Evolutionary conservation across 2,329 filamentous ascomycete species (phyloP).

Genomic region (Cytospora leucostoma): DNA sequence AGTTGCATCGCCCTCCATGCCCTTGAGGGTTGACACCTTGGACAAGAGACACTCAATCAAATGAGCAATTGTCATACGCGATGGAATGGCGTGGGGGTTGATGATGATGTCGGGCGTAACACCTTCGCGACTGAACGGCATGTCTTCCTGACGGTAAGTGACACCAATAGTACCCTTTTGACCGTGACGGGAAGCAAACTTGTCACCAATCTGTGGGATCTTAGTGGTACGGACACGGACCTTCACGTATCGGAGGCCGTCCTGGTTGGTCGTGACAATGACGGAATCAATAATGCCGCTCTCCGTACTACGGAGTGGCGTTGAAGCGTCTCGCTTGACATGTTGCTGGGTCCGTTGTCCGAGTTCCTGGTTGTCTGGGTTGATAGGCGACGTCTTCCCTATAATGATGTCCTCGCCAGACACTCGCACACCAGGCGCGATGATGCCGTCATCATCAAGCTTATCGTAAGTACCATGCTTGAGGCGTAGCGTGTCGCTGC

Average conservation of each 20-base stretch:
- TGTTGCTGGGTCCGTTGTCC: slow-evolving; percentile 89
- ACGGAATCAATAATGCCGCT: slow-evolving; percentile 96
- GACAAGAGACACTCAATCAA: slow-evolving; percentile 98
- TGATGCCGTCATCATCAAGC: slow-evolving; percentile 92
- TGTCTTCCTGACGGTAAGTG: slow-evolving; percentile 95
- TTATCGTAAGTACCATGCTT: slow-evolving; percentile 98
- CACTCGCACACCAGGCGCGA: slow-evolving; percentile 90
- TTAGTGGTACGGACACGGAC: slow-evolving; percentile 97
- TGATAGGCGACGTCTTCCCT: slow-evolving; percentile 94
- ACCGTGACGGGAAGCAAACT: slow-evolving; percentile 98
- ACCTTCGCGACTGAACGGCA: slow-evolving; percentile 94
- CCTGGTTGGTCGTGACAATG: slow-evolving; percentile 88
- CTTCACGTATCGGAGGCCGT: slow-evolving; percentile 95
- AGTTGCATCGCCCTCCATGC: slow-evolving; percentile 94
- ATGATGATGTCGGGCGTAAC: slow-evolving; percentile 95
- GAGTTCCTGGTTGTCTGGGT: slow-evolving; percentile 88
- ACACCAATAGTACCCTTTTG: slow-evolving; percentile 99
- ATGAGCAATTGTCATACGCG: slow-evolving; percentile 99
- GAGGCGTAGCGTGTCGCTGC: slow-evolving; percentile 83
- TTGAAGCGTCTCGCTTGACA: slow-evolving; percentile 93
- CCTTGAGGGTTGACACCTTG: slow-evolving; percentile 91
- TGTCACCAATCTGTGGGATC: slow-evolving; percentile 97
- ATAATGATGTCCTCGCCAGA: slow-evolving; percentile 99
- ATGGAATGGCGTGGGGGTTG: slow-evolving; percentile 98
- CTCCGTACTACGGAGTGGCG: slow-evolving; percentile 90